Base-by-base conservation (phyloP, 1,284 basidiomycete genomes). In the Trametes sp. region DNA sequence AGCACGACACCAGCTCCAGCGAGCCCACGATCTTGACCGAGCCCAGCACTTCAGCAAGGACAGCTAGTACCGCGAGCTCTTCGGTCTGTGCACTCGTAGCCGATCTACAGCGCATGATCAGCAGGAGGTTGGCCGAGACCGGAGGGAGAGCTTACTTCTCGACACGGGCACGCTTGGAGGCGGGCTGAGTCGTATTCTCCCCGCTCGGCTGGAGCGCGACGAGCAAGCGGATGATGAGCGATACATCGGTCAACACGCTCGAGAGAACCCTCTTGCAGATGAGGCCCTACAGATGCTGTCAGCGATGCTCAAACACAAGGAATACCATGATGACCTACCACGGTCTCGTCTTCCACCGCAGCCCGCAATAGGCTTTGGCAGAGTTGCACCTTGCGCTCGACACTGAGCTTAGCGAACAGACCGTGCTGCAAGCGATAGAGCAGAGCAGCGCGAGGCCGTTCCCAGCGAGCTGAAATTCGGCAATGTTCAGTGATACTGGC, bases 21-120 rank as follows among this genome's bases (percentile, higher is more conserved):
- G 90, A 90, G 23, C 87, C 88, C 0, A 88, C 85, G 29, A 95
- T 77, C 13, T 84, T 74, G 56, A 83, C 82, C 29, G 88, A 83
- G 44, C 84, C 84, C 10, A 95, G 77, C 21, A 93, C 83, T 73
- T 97, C 96, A 5, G 88, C 82, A 33, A 97, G 78, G 51, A 86
- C 77, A n/a, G 77, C 82, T 51, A 93, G 71, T 13, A 82, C 76
- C 19, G 81, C 74, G 36, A 86, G 72, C n/a, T 74, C 73, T 57
- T 77, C 78, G 24, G 36, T 45, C n/a, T 64, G 54, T 7, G 56
- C 42, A 29, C 23, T 24, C 5, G 44, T 36, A 4, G 53, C 14
- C 5, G 44, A 35, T 21, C 41, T 46, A 6, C 23, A 10, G 21
- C 6, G 31, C 7, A 2, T 21, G 21, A 21, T 31, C 4, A 35